Evolutionary conservation across 345 rosid genomes (phyloP), one percentile per base, ranked within the genome.

Genomic region (Nasturtium officinale): DNA sequence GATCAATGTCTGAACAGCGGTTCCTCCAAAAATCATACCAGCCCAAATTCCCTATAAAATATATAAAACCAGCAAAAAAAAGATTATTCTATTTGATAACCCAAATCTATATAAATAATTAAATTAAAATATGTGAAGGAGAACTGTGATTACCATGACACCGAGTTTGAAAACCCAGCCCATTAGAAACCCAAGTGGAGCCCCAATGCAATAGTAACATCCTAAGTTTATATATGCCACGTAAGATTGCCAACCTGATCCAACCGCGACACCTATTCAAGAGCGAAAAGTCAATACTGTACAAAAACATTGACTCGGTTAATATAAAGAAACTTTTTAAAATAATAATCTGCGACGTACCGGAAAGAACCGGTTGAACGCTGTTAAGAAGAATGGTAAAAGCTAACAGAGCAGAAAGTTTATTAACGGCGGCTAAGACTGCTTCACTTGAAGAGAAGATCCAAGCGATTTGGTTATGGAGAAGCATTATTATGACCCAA

Each of bases 211-310:
- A 63, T 94, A 94, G 54, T 88, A 91, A 82, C 95, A 88, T 13
- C 96, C 97, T 74, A 94, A 78, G 79, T 94, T 94, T 72, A 94
- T 84, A 77, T 89, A 94, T 0, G 97, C 98, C 69, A 91, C 93
- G 9, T 84, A 85, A 2, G 93, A 85, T 79, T 91, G 97, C 97
- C 96, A 95, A 6, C 99, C 99, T 5, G 97, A 95, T 47, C 99
- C 99, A 46, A 95, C 89, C 5, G 99, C 97, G 29, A 95, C 97
- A 46, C 99, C 97, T 91, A 48, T 1, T 13, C 51, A 73, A 26
- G 0, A 35, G 13, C 25, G 2, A 18, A 40, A 62, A 9, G 46
- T 46, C 45, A 55, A 65, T 37, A 43, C n/a, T 35, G 40, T 1
- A 8, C 13, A 37, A 54, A 63, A 32, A 2, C 56, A 0, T 62